Conservation (phyloP, 768 basidiomycete species). For the Symmetrospora coprosmae region DNA sequence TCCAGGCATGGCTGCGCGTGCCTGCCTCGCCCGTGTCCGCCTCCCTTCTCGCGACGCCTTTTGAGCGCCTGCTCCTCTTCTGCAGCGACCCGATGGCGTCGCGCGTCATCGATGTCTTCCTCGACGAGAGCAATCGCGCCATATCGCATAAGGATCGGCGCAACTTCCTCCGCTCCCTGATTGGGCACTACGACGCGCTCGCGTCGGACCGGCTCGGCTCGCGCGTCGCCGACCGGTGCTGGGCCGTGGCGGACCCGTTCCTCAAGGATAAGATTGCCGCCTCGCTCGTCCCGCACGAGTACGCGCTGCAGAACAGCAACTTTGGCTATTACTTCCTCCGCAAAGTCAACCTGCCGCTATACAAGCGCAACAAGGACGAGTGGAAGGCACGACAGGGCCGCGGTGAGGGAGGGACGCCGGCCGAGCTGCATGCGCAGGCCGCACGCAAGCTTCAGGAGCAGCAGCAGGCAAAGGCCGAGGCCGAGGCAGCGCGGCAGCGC, state of each 20-base stretch:
- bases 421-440: constrained; percentile 12
- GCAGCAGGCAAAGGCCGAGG: constrained; percentile 9
- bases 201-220: constrained; percentile 84
- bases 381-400: constrained; percentile 48
- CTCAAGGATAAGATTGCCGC: constrained; percentile 91
- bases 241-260: constrained; percentile 80
- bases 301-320: constrained; percentile 56
- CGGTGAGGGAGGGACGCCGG: constrained; percentile 10
- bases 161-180: constrained; percentile 55
- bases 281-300: constrained; percentile 58
- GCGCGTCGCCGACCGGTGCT: constrained; percentile 76
- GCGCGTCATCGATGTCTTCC: constrained; percentile 18
- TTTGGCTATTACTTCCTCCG: constrained; percentile 79
- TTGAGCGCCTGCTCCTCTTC: constrained; percentile 42
- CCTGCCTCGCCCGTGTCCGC: constrained; percentile 47
- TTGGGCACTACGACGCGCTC: constrained; percentile 63
- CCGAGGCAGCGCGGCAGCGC: no score
- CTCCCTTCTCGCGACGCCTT: constrained; percentile 45
- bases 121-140: constrained; percentile 12
- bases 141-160: constrained; percentile 36
- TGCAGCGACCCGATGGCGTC: constrained; percentile 23
- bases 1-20: constrained; percentile 67
- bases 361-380: constrained; percentile 63
- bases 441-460: neutral
- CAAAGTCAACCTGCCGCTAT: constrained; percentile 60